These are phyloP conservation scores for Avena atlantica DNA, from an alignment of 176 grass and related monocot species.

Conservation along the genomic window DNA sequence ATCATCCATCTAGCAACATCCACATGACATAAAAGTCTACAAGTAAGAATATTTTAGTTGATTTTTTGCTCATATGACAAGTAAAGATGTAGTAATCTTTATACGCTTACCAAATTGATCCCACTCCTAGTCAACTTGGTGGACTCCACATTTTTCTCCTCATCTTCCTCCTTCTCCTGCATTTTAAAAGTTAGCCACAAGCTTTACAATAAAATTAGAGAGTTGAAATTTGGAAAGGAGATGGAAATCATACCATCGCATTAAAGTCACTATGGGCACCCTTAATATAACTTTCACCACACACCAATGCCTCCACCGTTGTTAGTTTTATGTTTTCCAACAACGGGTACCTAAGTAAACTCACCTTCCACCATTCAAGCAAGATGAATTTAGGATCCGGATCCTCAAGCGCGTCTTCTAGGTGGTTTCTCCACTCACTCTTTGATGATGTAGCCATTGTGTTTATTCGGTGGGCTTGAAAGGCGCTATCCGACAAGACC, in stretches of 20 bases:
- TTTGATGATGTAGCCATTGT: too few species aligned
- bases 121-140: background rate
- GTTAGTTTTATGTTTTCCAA: background rate
- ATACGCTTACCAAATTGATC: background rate
- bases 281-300: slow-evolving; percentile 1
- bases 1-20: too few species aligned
- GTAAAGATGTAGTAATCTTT: too few species aligned
- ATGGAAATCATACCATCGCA: background rate
- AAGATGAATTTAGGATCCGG: too few species aligned
- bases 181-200: background rate
- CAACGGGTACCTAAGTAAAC: background rate
- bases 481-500: too few species aligned
- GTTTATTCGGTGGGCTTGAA: too few species aligned
- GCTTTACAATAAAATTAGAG: background rate
- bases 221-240: too few species aligned
- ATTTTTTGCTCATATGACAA: too few species aligned
- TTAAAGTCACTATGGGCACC: background rate
- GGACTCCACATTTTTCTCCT: background rate
- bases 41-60: too few species aligned
- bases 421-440: too few species aligned
- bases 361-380: background rate
- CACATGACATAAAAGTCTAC: too few species aligned
- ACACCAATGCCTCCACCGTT: background rate
- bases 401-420: too few species aligned
- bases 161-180: background rate